These are phyloP conservation scores for Aspergillus bridgeri DNA, from an alignment of 495 filamentous ascomycete species.

Conservation along the genomic window DNA sequence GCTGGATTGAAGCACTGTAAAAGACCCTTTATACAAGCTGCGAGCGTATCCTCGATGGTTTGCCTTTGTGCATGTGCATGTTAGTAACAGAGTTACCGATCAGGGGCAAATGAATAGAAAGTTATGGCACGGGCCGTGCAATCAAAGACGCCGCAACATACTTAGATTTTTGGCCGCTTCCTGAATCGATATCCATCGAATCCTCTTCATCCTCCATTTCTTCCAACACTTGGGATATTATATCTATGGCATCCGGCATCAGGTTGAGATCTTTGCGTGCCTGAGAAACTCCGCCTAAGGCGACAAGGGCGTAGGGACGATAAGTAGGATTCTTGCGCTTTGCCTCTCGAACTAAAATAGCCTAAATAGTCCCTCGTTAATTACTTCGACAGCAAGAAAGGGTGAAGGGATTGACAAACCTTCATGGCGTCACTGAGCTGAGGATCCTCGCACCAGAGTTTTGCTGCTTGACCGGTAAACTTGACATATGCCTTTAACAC, in stretches of 20 bases:
- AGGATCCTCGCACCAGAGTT: constrained; percentile 53
- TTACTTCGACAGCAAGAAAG: constrained; percentile 4
- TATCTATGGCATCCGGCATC: constrained; percentile 59
- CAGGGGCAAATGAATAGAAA: background rate
- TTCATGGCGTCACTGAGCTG: constrained; percentile 49
- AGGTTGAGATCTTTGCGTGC: constrained; percentile 64
- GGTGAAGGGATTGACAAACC: constrained; percentile 36
- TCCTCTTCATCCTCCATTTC: constrained; percentile 55
- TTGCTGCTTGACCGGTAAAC: constrained; percentile 61
- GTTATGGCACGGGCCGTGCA: too few species aligned
- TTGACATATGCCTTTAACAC: constrained; percentile 80
- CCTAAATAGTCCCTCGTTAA: constrained; percentile 16
- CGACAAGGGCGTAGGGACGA: constrained; percentile 68
- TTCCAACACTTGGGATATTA: constrained; percentile 58
- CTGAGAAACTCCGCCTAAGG: constrained; percentile 66
- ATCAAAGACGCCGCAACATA: constrained; percentile 7
- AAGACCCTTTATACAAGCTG: constrained; percentile 44
- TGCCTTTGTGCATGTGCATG: constrained; percentile 10
- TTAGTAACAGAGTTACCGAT: background rate
- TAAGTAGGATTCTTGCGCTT: constrained; percentile 84
- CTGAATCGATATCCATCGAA: constrained; percentile 66
- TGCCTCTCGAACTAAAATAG: constrained; percentile 77
- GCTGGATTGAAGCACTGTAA: constrained; percentile 43
- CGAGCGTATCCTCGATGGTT: constrained; percentile 40
- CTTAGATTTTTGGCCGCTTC: constrained; percentile 34